phyloP scores from a whole-genome alignment of 2,329 filamentous ascomycete genomes.

The Penicillium hesseltinei region DNA sequence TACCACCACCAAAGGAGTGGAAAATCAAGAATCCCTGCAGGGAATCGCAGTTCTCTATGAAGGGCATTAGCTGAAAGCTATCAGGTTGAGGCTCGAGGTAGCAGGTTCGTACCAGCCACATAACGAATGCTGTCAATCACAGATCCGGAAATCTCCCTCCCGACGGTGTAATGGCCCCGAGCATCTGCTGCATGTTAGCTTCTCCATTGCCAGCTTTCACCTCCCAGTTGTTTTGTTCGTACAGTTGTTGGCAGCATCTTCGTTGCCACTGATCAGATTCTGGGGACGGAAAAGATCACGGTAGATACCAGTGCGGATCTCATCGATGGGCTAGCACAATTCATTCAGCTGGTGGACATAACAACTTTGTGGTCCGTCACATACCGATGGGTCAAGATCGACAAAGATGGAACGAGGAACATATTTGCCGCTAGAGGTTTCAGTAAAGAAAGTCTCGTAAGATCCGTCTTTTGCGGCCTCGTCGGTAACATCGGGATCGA shows the following conservation, averaged over 20 bases:
- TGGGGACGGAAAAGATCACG: constrained; percentile 66
- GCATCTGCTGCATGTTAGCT: constrained; percentile 50
- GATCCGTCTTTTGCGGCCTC: constrained; percentile 56
- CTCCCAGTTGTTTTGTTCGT: constrained; percentile 20
- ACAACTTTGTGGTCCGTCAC: neutral
- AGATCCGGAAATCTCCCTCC: constrained; percentile 64
- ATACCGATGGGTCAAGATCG: constrained; percentile 62
- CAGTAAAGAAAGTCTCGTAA: constrained; percentile 66
- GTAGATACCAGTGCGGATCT: constrained; percentile 63
- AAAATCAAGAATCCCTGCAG: constrained; percentile 68
- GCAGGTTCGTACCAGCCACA: constrained; percentile 53
- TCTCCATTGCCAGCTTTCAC: neutral
- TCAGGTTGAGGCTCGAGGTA: neutral
- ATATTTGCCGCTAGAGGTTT: constrained; percentile 64
- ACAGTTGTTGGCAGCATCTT: constrained; percentile 69
- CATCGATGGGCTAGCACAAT: constrained; percentile 57
- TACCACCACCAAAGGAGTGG: constrained; percentile 68
- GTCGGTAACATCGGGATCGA: constrained; percentile 55
- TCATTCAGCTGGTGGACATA: neutral
- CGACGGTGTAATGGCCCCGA: constrained; percentile 67
- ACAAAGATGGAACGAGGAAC: constrained; percentile 67
- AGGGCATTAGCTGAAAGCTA: constrained; percentile 19
- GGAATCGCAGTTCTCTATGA: constrained; percentile 62
- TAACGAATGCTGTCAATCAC: constrained; percentile 65
- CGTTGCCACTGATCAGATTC: constrained; percentile 65